Conservation (phyloP, 768 basidiomycete genomes). For the Exidia glandulosa region DNA sequence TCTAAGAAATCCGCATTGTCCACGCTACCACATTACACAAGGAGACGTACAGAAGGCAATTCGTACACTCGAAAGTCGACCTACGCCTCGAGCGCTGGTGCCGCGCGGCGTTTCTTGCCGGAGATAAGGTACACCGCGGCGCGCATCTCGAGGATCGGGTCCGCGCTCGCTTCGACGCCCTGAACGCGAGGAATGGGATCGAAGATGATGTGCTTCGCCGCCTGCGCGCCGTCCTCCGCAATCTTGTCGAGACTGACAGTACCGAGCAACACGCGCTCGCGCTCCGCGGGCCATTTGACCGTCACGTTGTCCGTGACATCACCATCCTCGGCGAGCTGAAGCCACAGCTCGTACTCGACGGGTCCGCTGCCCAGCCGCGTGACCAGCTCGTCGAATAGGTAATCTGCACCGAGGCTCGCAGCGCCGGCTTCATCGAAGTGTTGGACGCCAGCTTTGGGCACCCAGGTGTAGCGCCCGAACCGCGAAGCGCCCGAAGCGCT, state of each 20-base stretch:
- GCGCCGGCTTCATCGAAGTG: not conserved
- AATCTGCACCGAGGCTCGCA: not conserved
- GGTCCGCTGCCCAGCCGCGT: not conserved
- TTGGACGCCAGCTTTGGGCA: conserved; percentile 1
- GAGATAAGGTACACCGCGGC: conserved; percentile 11
- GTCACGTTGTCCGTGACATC: conserved; percentile 12
- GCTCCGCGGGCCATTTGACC: conserved; percentile 7
- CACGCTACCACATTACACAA: too few species aligned
- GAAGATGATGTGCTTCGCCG: conserved; percentile 10
- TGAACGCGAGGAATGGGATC: conserved; percentile 12
- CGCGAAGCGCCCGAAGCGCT: conserved; percentile 3
- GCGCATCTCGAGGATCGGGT: conserved; percentile 12
- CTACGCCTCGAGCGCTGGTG: too few species aligned
- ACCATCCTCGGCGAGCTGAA: conserved; percentile 10
- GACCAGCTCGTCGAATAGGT: not conserved
- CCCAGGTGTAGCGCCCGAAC: conserved; percentile 6
- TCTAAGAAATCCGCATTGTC: too few species aligned
- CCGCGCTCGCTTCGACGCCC: conserved; percentile 10
- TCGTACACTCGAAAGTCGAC: too few species aligned
- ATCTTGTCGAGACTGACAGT: conserved; percentile 3
- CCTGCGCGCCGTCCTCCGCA: conserved; percentile 3
- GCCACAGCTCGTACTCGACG: conserved; percentile 6
- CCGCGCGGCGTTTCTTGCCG: conserved; percentile 9
- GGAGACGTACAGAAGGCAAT: too few species aligned
- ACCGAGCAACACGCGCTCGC: conserved; percentile 9